phyloP scores from a whole-genome alignment of 1,139 yeast genomes.

The Hemisphaericaspora xylofermentans region DNA sequence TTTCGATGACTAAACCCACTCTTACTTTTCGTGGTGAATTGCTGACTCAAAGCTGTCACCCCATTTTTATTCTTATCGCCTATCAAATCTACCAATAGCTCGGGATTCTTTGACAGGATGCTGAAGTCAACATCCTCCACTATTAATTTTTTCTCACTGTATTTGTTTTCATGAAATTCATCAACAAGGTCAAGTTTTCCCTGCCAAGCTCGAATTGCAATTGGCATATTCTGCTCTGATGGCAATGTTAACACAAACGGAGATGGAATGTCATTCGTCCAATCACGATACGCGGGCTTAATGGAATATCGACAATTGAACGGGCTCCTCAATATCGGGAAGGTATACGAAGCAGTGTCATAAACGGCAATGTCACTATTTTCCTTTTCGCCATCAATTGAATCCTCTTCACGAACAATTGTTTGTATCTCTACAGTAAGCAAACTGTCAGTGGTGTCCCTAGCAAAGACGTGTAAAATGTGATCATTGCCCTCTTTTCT shows the following conservation, averaged over 20 bases:
- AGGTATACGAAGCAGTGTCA: slow-evolving; percentile 25
- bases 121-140: slow-evolving; percentile 22
- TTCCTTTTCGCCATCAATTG: slow-evolving; percentile 10
- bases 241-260: slow-evolving; percentile 33
- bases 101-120: slow-evolving; percentile 32
- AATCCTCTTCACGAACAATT: slow-evolving; percentile 22
- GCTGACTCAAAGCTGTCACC: slow-evolving; percentile 7
- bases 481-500: slow-evolving; percentile 9
- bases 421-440: slow-evolving; percentile 25
- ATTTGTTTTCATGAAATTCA: slow-evolving; percentile 2
- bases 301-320: slow-evolving; percentile 35
- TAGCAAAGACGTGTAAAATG: slow-evolving; percentile 14
- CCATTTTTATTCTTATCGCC: slow-evolving; percentile 8
- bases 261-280: slow-evolving; percentile 37
- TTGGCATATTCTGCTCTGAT: slow-evolving; percentile 30
- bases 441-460: slow-evolving; percentile 5
- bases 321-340: slow-evolving; percentile 37
- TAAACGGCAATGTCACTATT: slow-evolving; percentile 24
- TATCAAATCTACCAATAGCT: slow-evolving; percentile 25
- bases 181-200: slow-evolving; percentile 26
- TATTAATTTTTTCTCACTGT: slow-evolving; percentile 17
- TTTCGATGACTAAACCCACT: slow-evolving; percentile 44
- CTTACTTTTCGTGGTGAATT: slow-evolving; percentile 38
- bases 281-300: slow-evolving; percentile 35
- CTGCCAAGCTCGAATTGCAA: slow-evolving; percentile 49